A percentile compares a stretch with the other conserved stretches of the same genome.
Conservation (phyloP, 352 stramenopile genomes). For the Pelagophyceae sp. region DNA sequence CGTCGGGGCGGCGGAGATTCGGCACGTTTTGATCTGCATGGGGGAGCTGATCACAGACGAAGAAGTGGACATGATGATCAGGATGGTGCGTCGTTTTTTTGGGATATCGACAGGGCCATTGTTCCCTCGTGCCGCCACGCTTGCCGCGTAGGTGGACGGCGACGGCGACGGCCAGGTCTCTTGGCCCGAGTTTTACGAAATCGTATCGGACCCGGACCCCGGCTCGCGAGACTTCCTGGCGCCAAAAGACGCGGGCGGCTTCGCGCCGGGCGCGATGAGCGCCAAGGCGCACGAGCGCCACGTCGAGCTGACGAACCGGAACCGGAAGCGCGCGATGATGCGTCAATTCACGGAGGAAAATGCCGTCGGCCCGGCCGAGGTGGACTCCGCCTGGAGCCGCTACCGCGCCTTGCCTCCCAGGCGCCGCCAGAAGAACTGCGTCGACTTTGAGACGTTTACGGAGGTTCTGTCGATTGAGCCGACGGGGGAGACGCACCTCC, state of each 20-base stretch:
- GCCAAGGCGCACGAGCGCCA: slow-evolving; percentile 30
- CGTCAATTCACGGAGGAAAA: slow-evolving; percentile 32
- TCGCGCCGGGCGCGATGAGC: neutral
- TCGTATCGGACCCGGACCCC: slow-evolving; percentile 78
- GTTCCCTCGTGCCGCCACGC: too few relatives aligned
- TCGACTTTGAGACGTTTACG: slow-evolving; percentile 49
- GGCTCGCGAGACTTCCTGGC: slow-evolving; percentile 57
- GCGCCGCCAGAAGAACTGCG: slow-evolving; percentile 5
- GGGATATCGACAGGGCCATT: too few relatives aligned
- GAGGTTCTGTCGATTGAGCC: slow-evolving; percentile 69
- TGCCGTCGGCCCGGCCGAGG: slow-evolving; percentile 36
- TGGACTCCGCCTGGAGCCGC: slow-evolving; percentile 39
- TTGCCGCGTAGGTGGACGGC: too few relatives aligned
- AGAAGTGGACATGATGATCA: slow-evolving; percentile 82
- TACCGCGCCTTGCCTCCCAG: slow-evolving; percentile 26
- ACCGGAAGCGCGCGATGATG: slow-evolving; percentile 32
- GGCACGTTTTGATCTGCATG: slow-evolving; percentile 86
- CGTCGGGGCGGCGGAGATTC: slow-evolving; percentile 76
- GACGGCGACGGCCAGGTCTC: slow-evolving; percentile 80
- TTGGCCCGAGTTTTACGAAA: slow-evolving; percentile 74
- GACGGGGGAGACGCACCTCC: slow-evolving; percentile 67
- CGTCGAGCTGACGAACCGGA: slow-evolving; percentile 34
- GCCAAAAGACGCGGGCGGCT: slow-evolving; percentile 10
- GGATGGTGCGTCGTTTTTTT: too few relatives aligned
- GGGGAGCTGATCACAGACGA: slow-evolving; percentile 87